Evolutionary conservation across 2,329 filamentous ascomycete genomes (phyloP).

Genomic region (Calonectria pseudoreteaudii): DNA sequence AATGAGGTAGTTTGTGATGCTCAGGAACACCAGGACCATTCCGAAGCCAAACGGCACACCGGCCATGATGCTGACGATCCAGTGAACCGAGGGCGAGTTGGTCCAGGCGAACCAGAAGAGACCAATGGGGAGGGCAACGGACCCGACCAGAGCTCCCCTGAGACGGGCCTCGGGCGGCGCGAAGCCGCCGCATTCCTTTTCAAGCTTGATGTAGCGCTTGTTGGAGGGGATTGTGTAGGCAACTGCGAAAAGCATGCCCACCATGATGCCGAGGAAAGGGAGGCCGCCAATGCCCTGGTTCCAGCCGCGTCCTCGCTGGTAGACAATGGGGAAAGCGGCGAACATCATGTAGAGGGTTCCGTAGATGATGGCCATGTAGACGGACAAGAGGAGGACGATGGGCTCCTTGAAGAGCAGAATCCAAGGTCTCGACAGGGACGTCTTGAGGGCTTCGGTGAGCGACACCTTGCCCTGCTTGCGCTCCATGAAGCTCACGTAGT

Average conservation of each 20-base stretch:
- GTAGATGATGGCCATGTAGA: constrained; percentile 20
- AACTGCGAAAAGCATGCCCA: constrained; percentile 12
- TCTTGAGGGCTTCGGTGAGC: background rate
- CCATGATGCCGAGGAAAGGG: constrained; percentile 17
- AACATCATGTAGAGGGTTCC: constrained; percentile 18
- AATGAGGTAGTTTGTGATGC: constrained; percentile 16
- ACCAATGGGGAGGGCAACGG: constrained; percentile 9
- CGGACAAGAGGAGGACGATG: constrained; percentile 10
- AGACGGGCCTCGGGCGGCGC: constrained; percentile 14
- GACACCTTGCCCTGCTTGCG: constrained; percentile 7
- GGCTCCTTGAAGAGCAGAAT: constrained; percentile 16
- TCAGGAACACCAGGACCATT: constrained; percentile 20
- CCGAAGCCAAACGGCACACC: constrained; percentile 18
- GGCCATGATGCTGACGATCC: constrained; percentile 13
- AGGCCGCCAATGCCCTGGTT: constrained; percentile 13
- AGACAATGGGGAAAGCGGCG: constrained; percentile 18
- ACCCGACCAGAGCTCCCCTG: constrained; percentile 1
- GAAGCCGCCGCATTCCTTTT: constrained; percentile 4
- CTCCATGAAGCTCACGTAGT: constrained; percentile 11
- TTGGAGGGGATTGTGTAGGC: constrained; percentile 15
- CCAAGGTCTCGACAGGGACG: constrained; percentile 11
- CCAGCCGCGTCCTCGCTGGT: constrained; percentile 9
- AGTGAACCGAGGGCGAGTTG: constrained; percentile 15
- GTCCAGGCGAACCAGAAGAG: constrained; percentile 21
- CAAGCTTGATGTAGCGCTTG: background rate